Evolutionary conservation across 768 basidiomycete genomes (phyloP).

Genomic region (Tricholoma matsutake): DNA sequence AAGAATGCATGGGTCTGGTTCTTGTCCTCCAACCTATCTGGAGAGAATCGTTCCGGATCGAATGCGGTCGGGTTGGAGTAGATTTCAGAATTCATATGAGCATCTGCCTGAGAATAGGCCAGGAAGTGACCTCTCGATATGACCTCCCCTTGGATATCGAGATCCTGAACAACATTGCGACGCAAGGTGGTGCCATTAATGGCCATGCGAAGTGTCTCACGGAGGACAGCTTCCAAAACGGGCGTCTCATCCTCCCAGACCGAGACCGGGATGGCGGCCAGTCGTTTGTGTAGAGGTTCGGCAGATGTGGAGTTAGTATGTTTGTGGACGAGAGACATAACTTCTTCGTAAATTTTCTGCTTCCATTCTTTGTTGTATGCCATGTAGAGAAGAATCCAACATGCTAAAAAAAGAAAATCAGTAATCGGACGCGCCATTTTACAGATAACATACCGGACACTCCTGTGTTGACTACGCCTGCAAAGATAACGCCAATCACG

Average conservation of each 20-base stretch:
- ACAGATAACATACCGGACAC: neutral
- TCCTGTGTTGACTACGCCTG: slow-evolving; percentile 31
- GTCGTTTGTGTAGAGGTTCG: slow-evolving; percentile 32
- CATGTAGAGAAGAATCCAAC: slow-evolving; percentile 37
- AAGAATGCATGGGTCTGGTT: slow-evolving; percentile 30
- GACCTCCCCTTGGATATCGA: slow-evolving; percentile 5
- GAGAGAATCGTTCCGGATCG: slow-evolving; percentile 32
- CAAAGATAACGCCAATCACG: slow-evolving; percentile 35
- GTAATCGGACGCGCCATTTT: neutral
- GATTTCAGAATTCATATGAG: slow-evolving; percentile 34
- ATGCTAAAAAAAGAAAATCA: slow-evolving; percentile 21
- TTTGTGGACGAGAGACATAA: slow-evolving; percentile 27
- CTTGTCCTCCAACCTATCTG: slow-evolving; percentile 34
- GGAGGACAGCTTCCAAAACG: slow-evolving; percentile 32
- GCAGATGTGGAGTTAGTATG: slow-evolving; percentile 20
- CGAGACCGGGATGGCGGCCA: slow-evolving; percentile 30
- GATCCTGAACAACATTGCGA: slow-evolving; percentile 31
- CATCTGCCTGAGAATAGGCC: slow-evolving; percentile 30
- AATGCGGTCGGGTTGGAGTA: slow-evolving; percentile 33
- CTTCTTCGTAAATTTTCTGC: slow-evolving; percentile 24
- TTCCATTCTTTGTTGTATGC: slow-evolving; percentile 35
- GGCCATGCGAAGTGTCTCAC: slow-evolving; percentile 37
- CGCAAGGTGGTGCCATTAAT: slow-evolving; percentile 29
- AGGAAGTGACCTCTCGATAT: slow-evolving; percentile 35
- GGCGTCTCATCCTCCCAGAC: slow-evolving; percentile 43